Percentiles rank a stretch among this genome's conserved stretches.
phyloP scores from a whole-genome alignment of 2,329 filamentous ascomycete genomes.

The Trichoderma lentiforme region DNA sequence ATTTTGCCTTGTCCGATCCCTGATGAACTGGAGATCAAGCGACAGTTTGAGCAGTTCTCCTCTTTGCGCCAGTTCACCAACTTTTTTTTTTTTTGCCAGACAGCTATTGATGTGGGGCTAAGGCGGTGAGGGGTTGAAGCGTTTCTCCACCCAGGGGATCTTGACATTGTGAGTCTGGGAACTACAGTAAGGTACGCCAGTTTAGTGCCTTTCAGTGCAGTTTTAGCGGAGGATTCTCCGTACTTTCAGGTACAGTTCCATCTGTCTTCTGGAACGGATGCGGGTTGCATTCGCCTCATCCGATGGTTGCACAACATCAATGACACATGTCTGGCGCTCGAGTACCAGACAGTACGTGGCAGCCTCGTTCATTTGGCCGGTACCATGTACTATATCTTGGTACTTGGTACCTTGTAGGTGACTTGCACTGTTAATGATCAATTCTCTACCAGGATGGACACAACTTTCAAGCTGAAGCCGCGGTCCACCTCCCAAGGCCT shows the following conservation, averaged over 20 bases:
- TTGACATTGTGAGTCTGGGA: not conserved
- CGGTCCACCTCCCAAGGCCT: not conserved
- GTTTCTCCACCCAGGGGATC: conserved; percentile 2
- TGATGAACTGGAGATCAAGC: not conserved
- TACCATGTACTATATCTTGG: not conserved
- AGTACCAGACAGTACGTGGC: not conserved
- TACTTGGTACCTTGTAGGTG: not conserved
- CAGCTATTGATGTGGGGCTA: conserved; percentile 3
- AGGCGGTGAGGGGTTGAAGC: not conserved
- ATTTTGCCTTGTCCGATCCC: not conserved
- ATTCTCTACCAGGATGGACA: not conserved
- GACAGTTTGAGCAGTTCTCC: not conserved
- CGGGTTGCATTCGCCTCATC: not conserved
- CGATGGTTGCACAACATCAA: not conserved
- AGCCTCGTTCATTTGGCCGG: not conserved
- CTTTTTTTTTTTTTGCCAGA: conserved; percentile 12
- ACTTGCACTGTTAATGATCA: too few species aligned
- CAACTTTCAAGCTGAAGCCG: conserved; percentile 2
- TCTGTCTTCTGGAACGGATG: not conserved
- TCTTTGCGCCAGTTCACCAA: not conserved
- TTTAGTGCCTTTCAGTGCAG: not conserved
- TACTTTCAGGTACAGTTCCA: not conserved
- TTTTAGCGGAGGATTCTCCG: not conserved
- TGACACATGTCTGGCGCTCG: not conserved
- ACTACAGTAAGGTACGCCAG: not conserved